Base-by-base conservation (phyloP, 495 filamentous ascomycete species). In the Sordaria brevicollis region DNA sequence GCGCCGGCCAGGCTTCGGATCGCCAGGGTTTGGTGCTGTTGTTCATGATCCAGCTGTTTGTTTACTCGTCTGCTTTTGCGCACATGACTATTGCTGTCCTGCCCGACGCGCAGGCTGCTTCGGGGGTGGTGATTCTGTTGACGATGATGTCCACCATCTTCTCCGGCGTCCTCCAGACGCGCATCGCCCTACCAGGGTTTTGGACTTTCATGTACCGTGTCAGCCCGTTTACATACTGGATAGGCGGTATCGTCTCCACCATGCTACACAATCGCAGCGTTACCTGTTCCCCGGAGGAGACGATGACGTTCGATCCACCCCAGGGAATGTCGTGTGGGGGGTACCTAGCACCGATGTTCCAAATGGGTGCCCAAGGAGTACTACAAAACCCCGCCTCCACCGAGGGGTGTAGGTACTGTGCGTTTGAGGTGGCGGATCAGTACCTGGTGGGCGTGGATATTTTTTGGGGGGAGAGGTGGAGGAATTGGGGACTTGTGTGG, bases 141-240 rank as follows among this genome's bases (percentile, higher is more conserved):
- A 90, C 88, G 78, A 87, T 88, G 31, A 84, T 91, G 65, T 86
- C 80, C 75, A 81, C 88, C 67, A 80, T 89, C 72, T 89, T 90
- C 71, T 72, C 68, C 66, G 76, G 76, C 38, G 78, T 78, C 19
- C 72, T 79, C 15, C 87, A 89, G 71, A 70, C 84, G 13, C 74
- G 70, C 25, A 69, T 71, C 15, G 87, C 78, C 0, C 78, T 91
- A 1, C 89, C 89, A 3, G 79, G 85, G 0, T 92, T 92, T 79
- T 93, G 90, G 90, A 86, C 86, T 37, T 92, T 92, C 78, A 90
- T 92, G 87, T 91, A 91, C 77, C 85, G 86, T 9, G 81, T 89
- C 15, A 88, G 86, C 0, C 89, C 90, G 0, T 86, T 92, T 62
- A 89, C 87, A 1, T 91, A 92, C 74, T 80, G 88, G 11, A 83